A percentile compares a stretch with the other conserved stretches of the same genome.
phyloP scores from a whole-genome alignment of 2,329 filamentous ascomycete genomes.

The Aspergillus eucalypticola region DNA sequence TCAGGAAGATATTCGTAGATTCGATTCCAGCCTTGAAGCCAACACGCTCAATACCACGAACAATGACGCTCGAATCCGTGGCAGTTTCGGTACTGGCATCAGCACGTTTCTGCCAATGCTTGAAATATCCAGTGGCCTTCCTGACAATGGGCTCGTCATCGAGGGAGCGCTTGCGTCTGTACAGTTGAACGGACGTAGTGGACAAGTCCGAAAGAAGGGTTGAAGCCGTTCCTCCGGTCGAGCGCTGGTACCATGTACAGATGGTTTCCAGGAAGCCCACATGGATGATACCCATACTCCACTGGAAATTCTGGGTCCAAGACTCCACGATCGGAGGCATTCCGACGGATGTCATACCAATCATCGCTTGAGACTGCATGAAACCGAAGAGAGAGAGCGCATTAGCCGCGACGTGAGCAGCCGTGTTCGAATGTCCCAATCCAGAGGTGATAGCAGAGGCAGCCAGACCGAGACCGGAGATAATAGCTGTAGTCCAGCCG shows the following conservation, averaged over 20 bases:
- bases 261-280: constrained; percentile 84
- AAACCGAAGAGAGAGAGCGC: constrained; percentile 91
- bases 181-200: constrained; percentile 78
- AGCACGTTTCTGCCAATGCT: constrained; percentile 51
- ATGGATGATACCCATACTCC: constrained; percentile 94
- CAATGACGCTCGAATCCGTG: constrained; percentile 29
- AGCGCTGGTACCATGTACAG: constrained; percentile 92
- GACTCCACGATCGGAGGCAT: constrained; percentile 85
- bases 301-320: constrained; percentile 98
- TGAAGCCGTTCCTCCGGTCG: constrained; percentile 83
- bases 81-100: constrained; percentile 35
- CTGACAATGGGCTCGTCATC: constrained; percentile 35
- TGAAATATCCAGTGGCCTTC: constrained; percentile 45
- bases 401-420: constrained; percentile 90
- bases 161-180: constrained; percentile 61
- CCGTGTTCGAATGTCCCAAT: constrained; percentile 88
- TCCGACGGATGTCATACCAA: constrained; percentile 77
- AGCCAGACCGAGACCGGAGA: constrained; percentile 78
- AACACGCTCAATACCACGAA: constrained; percentile 84
- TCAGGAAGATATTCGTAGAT: constrained; percentile 89
- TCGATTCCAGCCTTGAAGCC: constrained; percentile 85
- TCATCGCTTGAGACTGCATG: constrained; percentile 90
- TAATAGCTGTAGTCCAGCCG: constrained; percentile 84
- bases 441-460: constrained; percentile 88
- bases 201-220: constrained; percentile 73